Evolutionary conservation across 2,329 filamentous ascomycete species (phyloP), one percentile per base, ranked within the genome.

Genomic region (Cladosporium sp.): DNA sequence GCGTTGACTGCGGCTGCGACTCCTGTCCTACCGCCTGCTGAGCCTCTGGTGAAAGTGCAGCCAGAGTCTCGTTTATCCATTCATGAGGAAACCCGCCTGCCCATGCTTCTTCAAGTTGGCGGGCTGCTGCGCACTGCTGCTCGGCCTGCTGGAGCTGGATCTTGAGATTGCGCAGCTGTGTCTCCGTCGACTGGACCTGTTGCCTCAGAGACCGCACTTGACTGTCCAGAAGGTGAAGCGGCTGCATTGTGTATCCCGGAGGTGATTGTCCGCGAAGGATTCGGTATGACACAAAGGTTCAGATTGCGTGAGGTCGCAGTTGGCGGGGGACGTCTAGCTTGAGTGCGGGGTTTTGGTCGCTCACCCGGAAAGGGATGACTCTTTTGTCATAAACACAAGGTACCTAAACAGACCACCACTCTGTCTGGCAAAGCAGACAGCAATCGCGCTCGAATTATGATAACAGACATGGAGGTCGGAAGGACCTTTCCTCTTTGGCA

Each of bases 141-240:
- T 75, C 72, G 7, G 71, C 71, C 58, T 74, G 67, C 13, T 68
- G 66, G 5, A 76, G 66, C 54, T 75, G 71, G 33, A 65, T 60
- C 43, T 68, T 68, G 28, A 76, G 65, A 38, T 67, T 63, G 22
- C 60, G 59, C 5, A 77, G 66, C 46, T 72, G 70, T 8, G 61
- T 60, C 61, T 76, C 73, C 49, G 72, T 72, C 42, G 66, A 63
- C 38, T 65, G 62, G 49, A 77, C 72, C 52, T 75, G 72, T 54
- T 69, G 59, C 46, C 68, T 69, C 42, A 76, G 63, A 22, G 66
- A 66, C n/a, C 63, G 61, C 53, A 74, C 61, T 34, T 68, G 60
- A 13, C 40, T 35, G 13, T 50, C 48, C 6, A 50, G 48, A 40
- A 33, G 14, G 9, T 33, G 31, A 3, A 46, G 32, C 11, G 44